Conservation (phyloP, 2,329 filamentous ascomycete species). For the Gremmenia infestans region DNA sequence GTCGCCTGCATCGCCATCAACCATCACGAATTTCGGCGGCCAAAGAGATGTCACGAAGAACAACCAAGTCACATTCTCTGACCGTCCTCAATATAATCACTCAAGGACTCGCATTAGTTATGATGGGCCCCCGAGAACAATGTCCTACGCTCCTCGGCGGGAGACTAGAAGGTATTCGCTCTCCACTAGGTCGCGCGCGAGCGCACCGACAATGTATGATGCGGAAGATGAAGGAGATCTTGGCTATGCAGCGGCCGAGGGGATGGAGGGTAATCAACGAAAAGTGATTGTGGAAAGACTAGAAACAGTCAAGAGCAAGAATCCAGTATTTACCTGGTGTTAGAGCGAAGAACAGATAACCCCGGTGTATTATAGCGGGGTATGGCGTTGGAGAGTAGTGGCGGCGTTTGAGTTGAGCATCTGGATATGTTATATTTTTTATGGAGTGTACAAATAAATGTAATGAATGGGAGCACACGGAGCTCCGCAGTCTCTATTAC, state of each 20-base stretch:
- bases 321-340: constrained; percentile 97
- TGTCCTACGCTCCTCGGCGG: constrained; percentile 10
- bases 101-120: constrained; percentile 31
- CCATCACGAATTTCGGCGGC: constrained; percentile 10
- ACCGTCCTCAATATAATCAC: constrained; percentile 22
- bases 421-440: neutral
- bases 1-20: constrained; percentile 18
- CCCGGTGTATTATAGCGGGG: constrained; percentile 10
- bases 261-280: constrained; percentile 83
- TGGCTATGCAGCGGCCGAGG: constrained; percentile 89
- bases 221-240: constrained; percentile 87
- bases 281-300: constrained; percentile 96
- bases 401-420: neutral
- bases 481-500: too few relatives aligned
- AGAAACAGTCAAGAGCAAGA: constrained; percentile 91
- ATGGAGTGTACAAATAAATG: neutral
- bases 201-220: constrained; percentile 43
- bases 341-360: constrained; percentile 37
- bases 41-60: constrained; percentile 15
- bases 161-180: constrained; percentile 34
- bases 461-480: neutral
- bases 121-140: constrained; percentile 28
- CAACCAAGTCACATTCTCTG: constrained; percentile 26
- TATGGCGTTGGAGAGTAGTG: neutral
- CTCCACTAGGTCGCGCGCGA: constrained; percentile 32